phyloP scores from a whole-genome alignment of 1,139 yeast species.

The Nakaseomyces nivariensis region DNA sequence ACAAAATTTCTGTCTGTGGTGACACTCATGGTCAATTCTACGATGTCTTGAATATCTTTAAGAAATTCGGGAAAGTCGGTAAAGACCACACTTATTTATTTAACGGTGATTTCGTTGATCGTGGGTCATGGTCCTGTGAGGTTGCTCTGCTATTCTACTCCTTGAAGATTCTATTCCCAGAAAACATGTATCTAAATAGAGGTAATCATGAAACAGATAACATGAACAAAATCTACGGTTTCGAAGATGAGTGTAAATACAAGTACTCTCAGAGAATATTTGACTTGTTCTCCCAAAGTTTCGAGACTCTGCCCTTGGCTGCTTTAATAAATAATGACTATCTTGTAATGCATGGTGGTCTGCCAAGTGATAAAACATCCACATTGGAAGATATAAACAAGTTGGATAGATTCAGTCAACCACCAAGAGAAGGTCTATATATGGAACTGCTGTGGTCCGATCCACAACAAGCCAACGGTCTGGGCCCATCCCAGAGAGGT shows the following conservation, averaged over 20 bases:
- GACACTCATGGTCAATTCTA: constrained; percentile 97
- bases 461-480: constrained; percentile 71
- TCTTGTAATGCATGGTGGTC: constrained; percentile 91
- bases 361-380: constrained; percentile 68
- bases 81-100: constrained; percentile 64
- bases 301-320: constrained; percentile 80
- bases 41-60: constrained; percentile 74
- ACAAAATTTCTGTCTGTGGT: constrained; percentile 73
- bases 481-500: constrained; percentile 88
- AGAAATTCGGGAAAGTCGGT: constrained; percentile 58
- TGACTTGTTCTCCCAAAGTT: constrained; percentile 77
- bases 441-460: constrained; percentile 98
- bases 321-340: constrained; percentile 67
- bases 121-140: constrained; percentile 98
- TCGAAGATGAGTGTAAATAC: constrained; percentile 88
- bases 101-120: constrained; percentile 95
- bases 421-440: constrained; percentile 83
- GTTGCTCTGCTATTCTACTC: constrained; percentile 77
- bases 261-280: constrained; percentile 81
- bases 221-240: constrained; percentile 95
- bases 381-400: constrained; percentile 65
- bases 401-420: constrained; percentile 68
- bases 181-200: constrained; percentile 63
- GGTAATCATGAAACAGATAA: constrained; percentile 97
- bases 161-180: constrained; percentile 72